Percentiles rank a stretch among this genome's conserved stretches.
These are phyloP conservation scores for Vitis rotundifolia DNA, from an alignment of 164 flowering plant genomes.

Conservation along the genomic window DNA sequence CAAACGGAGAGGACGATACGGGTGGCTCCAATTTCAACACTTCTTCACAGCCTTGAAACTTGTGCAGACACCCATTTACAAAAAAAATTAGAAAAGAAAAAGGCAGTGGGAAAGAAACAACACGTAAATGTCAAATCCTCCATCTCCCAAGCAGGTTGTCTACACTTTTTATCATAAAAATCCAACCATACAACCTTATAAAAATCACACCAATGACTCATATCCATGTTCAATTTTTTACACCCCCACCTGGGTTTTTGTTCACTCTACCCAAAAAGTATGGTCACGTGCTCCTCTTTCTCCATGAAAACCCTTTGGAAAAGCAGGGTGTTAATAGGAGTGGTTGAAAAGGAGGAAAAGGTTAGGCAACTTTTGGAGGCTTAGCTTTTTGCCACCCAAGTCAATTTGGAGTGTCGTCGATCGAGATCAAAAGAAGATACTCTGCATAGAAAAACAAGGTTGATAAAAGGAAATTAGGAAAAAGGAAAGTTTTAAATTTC, in stretches of 20 bases:
- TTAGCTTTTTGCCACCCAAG: too few species aligned
- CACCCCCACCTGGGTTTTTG: not conserved
- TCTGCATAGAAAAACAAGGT: too few species aligned
- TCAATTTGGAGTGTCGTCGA: too few species aligned
- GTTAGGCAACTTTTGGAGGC: slow-evolving; percentile 12
- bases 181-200: not conserved
- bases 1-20: slow-evolving; percentile 54
- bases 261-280: slow-evolving; percentile 3
- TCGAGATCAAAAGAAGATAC: too few species aligned
- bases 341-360: slow-evolving; percentile 20
- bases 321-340: slow-evolving; percentile 1
- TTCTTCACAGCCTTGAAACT: slow-evolving; percentile 29
- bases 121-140: slow-evolving; percentile 59
- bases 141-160: slow-evolving; percentile 35
- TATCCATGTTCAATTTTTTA: too few species aligned
- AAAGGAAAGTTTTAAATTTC: too few species aligned
- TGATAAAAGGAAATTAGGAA: too few species aligned
- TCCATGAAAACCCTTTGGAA: not conserved
- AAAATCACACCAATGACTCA: too few species aligned
- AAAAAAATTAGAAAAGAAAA: slow-evolving; percentile 4
- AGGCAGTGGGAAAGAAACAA: slow-evolving; percentile 31
- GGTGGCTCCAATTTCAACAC: slow-evolving; percentile 43
- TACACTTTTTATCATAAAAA: slow-evolving; percentile 2
- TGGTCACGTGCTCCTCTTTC: slow-evolving; percentile 15
- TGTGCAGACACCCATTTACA: slow-evolving; percentile 12